Evolutionary conservation across 768 basidiomycete genomes (phyloP), one percentile per base, ranked within the genome.

Genomic region (Lactarius tabidus): DNA sequence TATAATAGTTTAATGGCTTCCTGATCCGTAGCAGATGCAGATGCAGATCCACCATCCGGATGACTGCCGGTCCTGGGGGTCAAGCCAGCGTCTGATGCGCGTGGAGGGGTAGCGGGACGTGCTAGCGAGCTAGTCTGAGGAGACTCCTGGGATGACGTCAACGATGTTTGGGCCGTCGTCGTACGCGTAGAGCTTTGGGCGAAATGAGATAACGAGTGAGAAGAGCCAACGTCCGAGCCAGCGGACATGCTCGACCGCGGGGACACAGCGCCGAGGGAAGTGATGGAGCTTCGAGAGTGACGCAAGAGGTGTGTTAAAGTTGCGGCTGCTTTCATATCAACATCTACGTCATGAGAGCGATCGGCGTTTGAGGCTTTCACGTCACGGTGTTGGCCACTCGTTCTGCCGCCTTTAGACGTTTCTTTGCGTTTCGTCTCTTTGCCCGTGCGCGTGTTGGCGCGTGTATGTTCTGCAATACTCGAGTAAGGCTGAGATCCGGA

Each of bases 1-100:
- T 93, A 78, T 85, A 94, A 89, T 52, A 93, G 76, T 72, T 91
- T 90, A n/a, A 92, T 91, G 0, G 91, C 92, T 71, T 93, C 92
- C 66, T 85, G 87, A 73, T 91, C 90, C 36, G 86, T 85, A 7
- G 77, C 69, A 52, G 67, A 62, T 1, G 63, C 84, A 66, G 80
- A 81, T 69, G 72, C 69, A 77, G 76, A 77, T 68, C 74, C 68
- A 23, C 65, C 63, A 54, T 62, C 68, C 1, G 65, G 69, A 65
- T 64, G 68, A 68, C 60, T 65, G 38, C 51, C 65, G 62, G 67
- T 67, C 67, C 66, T 62, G 52, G 65, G 51, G 39, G 67, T 57
- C 28, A 72, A 61, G 59, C 69, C 59, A 2, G 65, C 63, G 15
- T 71, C 69, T 1, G 70, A 70, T 4, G 66, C 43, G 38, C 76